A percentile compares a stretch with the other conserved stretches of the same genome.
phyloP scores from a whole-genome alignment of 1,284 basidiomycete species.

The Neonothopanus nambi region DNA sequence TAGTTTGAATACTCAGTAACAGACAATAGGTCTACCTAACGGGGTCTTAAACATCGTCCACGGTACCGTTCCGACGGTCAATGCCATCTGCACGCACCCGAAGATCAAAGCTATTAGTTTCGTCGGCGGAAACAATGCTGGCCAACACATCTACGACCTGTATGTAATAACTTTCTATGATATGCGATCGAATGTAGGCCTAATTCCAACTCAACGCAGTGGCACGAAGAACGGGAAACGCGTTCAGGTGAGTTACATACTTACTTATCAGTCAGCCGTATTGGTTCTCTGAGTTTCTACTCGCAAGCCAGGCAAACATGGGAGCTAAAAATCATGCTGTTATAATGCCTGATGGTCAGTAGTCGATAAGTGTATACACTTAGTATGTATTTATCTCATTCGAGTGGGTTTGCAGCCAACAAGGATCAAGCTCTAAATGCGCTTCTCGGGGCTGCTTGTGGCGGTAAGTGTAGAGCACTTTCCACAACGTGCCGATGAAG shows the following conservation, averaged over 20 bases:
- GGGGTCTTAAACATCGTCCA: constrained; percentile 8
- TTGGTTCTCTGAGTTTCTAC: neutral
- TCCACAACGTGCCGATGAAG: too few relatives aligned
- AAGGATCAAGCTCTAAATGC: constrained; percentile 11
- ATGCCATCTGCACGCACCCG: constrained; percentile 10
- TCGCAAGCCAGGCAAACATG: constrained; percentile 1
- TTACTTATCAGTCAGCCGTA: neutral
- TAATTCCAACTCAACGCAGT: neutral
- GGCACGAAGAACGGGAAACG: constrained; percentile 10
- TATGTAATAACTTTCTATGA: neutral
- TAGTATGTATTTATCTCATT: neutral
- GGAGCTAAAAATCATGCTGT: constrained; percentile 11
- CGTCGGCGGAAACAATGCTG: constrained; percentile 10
- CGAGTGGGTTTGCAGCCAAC: neutral
- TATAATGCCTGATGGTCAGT: constrained; percentile 10
- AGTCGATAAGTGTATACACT: neutral
- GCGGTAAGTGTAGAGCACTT: neutral
- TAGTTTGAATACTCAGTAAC: neutral
- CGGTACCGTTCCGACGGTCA: constrained; percentile 10
- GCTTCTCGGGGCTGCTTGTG: constrained; percentile 7
- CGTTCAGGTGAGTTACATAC: constrained; percentile 6
- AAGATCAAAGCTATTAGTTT: constrained; percentile 12
- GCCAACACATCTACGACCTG: constrained; percentile 8
- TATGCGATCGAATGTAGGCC: neutral
- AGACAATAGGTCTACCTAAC: constrained; percentile 1